A percentile compares a stretch with the other conserved stretches of the same genome.
Conservation (phyloP, 1,284 basidiomycete species). For the Abortiporus biennis region DNA sequence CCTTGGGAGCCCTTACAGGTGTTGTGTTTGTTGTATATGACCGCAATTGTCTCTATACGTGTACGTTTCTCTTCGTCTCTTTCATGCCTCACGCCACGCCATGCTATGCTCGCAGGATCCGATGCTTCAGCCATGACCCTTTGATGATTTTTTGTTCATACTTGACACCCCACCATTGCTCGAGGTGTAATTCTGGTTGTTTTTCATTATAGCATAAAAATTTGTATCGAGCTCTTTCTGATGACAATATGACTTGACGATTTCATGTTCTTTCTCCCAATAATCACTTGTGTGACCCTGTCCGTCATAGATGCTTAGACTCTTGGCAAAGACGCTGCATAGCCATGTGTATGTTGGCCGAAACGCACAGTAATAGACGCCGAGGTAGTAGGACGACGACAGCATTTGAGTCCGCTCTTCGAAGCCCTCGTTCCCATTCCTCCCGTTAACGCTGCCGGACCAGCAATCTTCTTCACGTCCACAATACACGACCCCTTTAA, state of each 20-base stretch:
- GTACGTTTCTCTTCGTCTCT: background rate
- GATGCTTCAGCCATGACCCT: constrained; percentile 5
- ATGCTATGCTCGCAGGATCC: constrained; percentile 4
- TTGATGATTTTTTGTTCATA: background rate
- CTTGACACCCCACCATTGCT: background rate
- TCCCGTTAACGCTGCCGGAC: constrained; percentile 3
- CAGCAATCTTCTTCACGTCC: too few species aligned
- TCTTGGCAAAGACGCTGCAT: background rate
- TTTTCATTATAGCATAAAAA: constrained; percentile 1
- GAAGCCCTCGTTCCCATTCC: constrained; percentile 6
- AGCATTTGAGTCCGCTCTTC: too few species aligned
- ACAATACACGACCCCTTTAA: too few species aligned
- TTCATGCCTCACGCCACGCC: background rate
- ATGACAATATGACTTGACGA: constrained; percentile 5
- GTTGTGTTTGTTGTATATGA: background rate
- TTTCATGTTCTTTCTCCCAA: background rate
- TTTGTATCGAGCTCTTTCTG: background rate
- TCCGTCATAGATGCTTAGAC: too few species aligned
- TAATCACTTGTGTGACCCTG: background rate
- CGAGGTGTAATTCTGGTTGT: background rate
- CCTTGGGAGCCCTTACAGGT: background rate
- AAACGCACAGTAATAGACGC: too few species aligned
- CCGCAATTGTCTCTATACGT: too few species aligned
- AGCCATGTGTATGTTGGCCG: constrained; percentile 2
- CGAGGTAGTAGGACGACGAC: too few species aligned